phyloP scores from a whole-genome alignment of 768 basidiomycete species.

The Phanerodontia chrysosporium region DNA sequence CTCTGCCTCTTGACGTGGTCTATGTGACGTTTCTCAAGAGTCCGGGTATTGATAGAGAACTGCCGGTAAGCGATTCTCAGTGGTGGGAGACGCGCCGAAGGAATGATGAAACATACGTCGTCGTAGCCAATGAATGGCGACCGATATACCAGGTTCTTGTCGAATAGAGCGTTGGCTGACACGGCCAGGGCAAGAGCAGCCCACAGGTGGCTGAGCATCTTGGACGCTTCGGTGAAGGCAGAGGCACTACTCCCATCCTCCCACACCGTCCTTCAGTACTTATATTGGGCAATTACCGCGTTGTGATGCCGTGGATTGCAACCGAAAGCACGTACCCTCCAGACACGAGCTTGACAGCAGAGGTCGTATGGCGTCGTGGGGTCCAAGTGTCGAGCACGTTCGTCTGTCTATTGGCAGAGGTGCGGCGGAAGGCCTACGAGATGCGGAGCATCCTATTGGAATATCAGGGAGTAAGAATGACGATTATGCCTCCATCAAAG shows the following conservation, averaged over 20 bases:
- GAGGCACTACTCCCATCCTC: not conserved
- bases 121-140: slow-evolving; percentile 13
- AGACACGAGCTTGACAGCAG: not conserved
- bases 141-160: slow-evolving; percentile 13
- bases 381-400: not conserved
- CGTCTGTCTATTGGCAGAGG: not conserved
- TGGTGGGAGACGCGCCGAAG: not conserved
- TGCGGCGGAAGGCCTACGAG: not conserved
- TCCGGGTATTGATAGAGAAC: slow-evolving; percentile 36
- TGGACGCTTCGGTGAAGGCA: not conserved
- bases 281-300: not conserved
- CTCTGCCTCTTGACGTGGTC: slow-evolving; percentile 33
- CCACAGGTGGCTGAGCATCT: not conserved
- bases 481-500: not conserved
- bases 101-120: slow-evolving; percentile 5
- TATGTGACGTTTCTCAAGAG: slow-evolving; percentile 34
- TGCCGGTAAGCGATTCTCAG: slow-evolving; percentile 14
- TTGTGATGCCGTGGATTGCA: not conserved
- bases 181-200: not conserved
- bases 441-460: not conserved
- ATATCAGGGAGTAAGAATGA: not conserved
- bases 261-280: not conserved
- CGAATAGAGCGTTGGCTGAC: slow-evolving; percentile 11
- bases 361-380: not conserved
- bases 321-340: not conserved